phyloP scores from a whole-genome alignment of 2,329 filamentous ascomycete species.

The Alternaria panax region DNA sequence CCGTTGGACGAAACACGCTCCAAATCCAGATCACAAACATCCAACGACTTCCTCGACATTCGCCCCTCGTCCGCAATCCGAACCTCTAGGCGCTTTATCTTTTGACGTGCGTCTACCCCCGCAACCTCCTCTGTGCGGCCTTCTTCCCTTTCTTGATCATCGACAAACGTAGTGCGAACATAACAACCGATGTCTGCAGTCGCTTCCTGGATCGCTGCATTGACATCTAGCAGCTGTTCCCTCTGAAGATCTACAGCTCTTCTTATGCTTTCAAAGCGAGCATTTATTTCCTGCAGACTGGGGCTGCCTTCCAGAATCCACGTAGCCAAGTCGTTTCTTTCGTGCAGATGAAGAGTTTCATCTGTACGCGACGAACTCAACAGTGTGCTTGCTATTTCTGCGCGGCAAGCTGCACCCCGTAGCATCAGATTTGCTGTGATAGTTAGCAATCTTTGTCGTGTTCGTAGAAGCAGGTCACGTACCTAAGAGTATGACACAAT shows the following conservation, averaged over 20 bases:
- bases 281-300: slow-evolving; percentile 16
- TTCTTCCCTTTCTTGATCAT: neutral
- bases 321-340: slow-evolving; percentile 5
- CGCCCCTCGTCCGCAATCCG: neutral
- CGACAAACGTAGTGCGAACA: neutral
- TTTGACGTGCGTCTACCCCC: slow-evolving; percentile 1
- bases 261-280: slow-evolving; percentile 4
- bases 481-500: slow-evolving; percentile 14
- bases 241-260: slow-evolving; percentile 3
- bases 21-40: neutral
- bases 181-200: slow-evolving; percentile 8
- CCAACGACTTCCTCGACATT: neutral
- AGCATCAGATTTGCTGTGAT: slow-evolving; percentile 13
- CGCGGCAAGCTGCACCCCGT: neutral
- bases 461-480: neutral
- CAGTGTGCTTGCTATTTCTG: slow-evolving; percentile 9
- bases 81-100: slow-evolving; percentile 5
- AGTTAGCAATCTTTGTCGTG: neutral
- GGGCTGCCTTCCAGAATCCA: slow-evolving; percentile 6
- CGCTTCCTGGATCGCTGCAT: slow-evolving; percentile 6
- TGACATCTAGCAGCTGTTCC: slow-evolving; percentile 8
- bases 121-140: neutral
- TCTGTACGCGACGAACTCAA: neutral
- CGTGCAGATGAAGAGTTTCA: neutral
- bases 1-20: neutral